phyloP scores from a whole-genome alignment of 129 eudicot species.

The Gnaphalium uliginosum region DNA sequence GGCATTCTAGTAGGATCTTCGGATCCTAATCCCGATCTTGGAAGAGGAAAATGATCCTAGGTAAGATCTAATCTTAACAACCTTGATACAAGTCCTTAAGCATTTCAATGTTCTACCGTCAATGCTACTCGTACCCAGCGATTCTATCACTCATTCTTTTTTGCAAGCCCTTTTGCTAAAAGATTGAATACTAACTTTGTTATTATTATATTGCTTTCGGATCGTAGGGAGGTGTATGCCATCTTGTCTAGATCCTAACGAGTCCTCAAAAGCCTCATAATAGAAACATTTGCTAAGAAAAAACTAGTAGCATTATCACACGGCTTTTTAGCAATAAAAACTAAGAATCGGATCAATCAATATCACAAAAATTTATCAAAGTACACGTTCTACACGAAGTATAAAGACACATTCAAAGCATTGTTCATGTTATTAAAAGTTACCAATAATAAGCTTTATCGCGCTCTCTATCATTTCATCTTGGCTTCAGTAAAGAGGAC shows the following conservation, averaged over 20 bases:
- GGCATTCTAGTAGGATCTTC: not conserved
- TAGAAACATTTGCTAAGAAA: constrained; percentile 7
- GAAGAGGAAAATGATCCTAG: not conserved
- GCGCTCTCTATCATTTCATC: constrained; percentile 53
- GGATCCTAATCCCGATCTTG: not conserved
- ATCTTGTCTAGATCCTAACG: not conserved
- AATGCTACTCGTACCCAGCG: not conserved
- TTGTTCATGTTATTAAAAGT: constrained; percentile 6
- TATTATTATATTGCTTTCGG: not conserved
- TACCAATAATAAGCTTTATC: constrained; percentile 22
- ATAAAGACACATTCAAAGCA: constrained; percentile 11
- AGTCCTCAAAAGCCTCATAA: constrained; percentile 3
- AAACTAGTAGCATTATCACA: constrained; percentile 1
- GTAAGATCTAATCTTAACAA: not conserved
- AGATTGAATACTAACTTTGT: not conserved
- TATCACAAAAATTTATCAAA: not conserved
- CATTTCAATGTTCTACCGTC: not conserved
- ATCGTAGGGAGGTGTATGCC: not conserved
- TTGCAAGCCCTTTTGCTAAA: not conserved
- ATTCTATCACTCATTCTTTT: not conserved
- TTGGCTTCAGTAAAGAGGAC: constrained; percentile 88
- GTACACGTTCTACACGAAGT: not conserved
- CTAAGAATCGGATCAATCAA: not conserved
- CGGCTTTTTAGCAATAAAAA: not conserved
- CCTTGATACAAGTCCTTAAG: not conserved